A percentile compares a stretch with the other conserved stretches of the same genome.
phyloP scores from a whole-genome alignment of 202 grass and related monocot species.

The Setaria italica region DNA sequence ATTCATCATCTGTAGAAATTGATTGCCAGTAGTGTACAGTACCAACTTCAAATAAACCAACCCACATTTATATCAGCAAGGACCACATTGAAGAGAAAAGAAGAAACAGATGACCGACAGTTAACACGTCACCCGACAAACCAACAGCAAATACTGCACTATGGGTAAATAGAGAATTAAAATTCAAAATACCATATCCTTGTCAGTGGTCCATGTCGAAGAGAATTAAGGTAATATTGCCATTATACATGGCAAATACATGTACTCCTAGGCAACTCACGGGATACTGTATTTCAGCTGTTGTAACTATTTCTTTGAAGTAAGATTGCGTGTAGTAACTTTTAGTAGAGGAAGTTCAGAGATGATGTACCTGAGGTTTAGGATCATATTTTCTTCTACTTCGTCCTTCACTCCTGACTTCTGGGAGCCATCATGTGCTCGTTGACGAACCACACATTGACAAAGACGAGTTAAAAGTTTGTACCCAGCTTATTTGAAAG shows the following conservation, averaged over 20 bases:
- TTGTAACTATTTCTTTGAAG: not conserved
- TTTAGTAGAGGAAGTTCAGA: not conserved
- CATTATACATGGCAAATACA: not conserved
- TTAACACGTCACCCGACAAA: not conserved
- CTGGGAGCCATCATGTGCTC: not conserved
- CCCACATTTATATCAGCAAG: constrained; percentile 33
- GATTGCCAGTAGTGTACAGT: not conserved
- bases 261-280: not conserved
- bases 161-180: not conserved
- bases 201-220: not conserved
- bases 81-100: not conserved
- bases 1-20: constrained; percentile 6
- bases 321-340: not conserved
- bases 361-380: constrained; percentile 24
- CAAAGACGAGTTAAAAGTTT: not conserved
- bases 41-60: constrained; percentile 15
- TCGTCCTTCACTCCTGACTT: not conserved
- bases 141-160: constrained; percentile 6
- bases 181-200: not conserved
- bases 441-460: not conserved
- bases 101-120: constrained; percentile 9
- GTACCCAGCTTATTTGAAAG: not conserved
- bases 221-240: constrained; percentile 14
- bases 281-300: not conserved
- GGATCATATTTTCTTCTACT: not conserved